Evolutionary conservation across 192 early-diverging fungal genomes (phyloP).

Genomic region (Dissophora ornata): DNA sequence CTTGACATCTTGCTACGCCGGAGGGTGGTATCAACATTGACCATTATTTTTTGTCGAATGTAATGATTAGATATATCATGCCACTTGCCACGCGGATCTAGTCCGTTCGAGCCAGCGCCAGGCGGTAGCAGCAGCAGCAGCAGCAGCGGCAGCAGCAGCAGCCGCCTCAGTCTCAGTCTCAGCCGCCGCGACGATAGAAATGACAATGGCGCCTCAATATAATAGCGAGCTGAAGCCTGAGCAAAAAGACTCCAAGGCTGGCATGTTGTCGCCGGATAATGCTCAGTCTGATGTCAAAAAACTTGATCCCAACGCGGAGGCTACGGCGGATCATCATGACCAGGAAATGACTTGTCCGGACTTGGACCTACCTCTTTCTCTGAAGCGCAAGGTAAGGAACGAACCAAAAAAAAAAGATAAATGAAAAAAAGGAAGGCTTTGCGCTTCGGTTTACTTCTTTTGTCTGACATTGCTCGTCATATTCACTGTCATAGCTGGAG

Average conservation of each 20-base stretch:
- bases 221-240: neutral
- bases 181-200: neutral
- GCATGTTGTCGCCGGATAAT: neutral
- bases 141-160: neutral
- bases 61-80: slow-evolving; percentile 65
- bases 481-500: no score
- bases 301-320: slow-evolving; percentile 7
- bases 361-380: slow-evolving; percentile 1
- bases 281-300: neutral
- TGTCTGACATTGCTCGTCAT: neutral
- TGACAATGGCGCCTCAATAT: neutral
- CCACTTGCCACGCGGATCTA: slow-evolving; percentile 68
- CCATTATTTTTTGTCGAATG: no score
- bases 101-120: slow-evolving; percentile 44
- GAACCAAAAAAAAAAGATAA: neutral
- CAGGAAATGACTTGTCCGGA: slow-evolving; percentile 33
- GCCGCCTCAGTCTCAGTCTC: neutral
- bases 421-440: neutral
- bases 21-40: no score
- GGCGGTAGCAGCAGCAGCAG: slow-evolving; percentile 6
- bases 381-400: slow-evolving; percentile 52
- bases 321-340: neutral
- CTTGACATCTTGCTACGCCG: no score
- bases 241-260: slow-evolving; percentile 5
- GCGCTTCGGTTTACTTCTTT: neutral